Conservation (phyloP, 306 rosid genomes). For the Prunus mongolica region DNA sequence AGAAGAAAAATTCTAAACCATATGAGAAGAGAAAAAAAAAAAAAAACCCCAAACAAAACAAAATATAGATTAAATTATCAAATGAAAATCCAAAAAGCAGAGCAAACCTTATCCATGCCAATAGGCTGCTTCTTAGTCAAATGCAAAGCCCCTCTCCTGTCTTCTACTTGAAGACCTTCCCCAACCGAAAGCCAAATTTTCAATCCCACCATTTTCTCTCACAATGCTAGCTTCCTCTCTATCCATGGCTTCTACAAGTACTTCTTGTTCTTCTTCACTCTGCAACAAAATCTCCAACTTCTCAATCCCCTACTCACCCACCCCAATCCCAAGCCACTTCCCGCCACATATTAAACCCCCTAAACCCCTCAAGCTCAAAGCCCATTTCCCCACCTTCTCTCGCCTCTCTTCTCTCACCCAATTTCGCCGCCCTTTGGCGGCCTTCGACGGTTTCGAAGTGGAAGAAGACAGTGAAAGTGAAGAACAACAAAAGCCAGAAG, state of each 20-base stretch:
- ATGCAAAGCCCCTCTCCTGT: background rate
- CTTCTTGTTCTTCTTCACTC: constrained; percentile 55
- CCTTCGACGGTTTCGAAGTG: constrained; percentile 47
- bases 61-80: background rate
- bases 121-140: background rate
- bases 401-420: constrained; percentile 32
- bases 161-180: background rate
- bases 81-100: constrained; percentile 1
- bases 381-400: constrained; percentile 28
- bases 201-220: background rate
- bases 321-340: constrained; percentile 41
- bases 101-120: constrained; percentile 4
- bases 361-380: constrained; percentile 44
- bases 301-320: constrained; percentile 41
- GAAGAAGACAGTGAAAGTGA: constrained; percentile 29
- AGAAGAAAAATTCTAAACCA: too few species aligned
- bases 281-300: constrained; percentile 48
- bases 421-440: constrained; percentile 33
- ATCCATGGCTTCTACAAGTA: constrained; percentile 46
- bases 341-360: constrained; percentile 34
- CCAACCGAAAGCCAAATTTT: background rate
- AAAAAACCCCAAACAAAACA: background rate
- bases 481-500: constrained; percentile 29
- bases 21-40: background rate
- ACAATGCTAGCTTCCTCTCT: constrained; percentile 22